phyloP scores from a whole-genome alignment of 225 moss, liverwort and hornwort genomes.

The Asterella californica region DNA sequence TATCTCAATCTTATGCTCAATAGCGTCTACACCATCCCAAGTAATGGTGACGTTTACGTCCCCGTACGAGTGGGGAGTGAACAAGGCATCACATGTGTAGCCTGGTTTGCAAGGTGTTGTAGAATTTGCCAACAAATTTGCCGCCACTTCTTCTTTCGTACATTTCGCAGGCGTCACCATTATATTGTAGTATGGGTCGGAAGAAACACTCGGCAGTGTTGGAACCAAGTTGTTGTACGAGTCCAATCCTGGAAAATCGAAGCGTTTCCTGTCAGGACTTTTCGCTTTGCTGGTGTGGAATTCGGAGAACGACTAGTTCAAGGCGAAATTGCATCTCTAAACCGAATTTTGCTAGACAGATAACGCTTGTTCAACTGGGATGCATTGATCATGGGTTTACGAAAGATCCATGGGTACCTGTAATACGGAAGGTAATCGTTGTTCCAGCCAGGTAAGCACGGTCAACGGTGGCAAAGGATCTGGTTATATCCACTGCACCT shows the following conservation, averaged over 20 bases:
- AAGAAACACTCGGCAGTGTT: slow-evolving; percentile 32
- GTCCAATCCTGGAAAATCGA: slow-evolving; percentile 39
- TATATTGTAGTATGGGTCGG: slow-evolving; percentile 35
- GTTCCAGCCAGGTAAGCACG: slow-evolving; percentile 13
- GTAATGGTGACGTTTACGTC: slow-evolving; percentile 48
- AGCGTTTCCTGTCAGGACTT: neutral
- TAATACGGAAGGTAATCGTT: slow-evolving; percentile 16
- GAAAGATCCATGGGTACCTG: slow-evolving; percentile 7
- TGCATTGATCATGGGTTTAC: neutral
- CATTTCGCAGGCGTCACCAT: neutral
- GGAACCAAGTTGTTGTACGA: slow-evolving; percentile 48
- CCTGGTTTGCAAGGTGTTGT: neutral
- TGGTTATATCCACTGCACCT: slow-evolving; percentile 11
- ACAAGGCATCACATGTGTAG: slow-evolving; percentile 31
- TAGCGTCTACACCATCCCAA: slow-evolving; percentile 39
- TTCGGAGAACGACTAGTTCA: too few relatives aligned
- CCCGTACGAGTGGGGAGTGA: slow-evolving; percentile 34
- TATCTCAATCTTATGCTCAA: slow-evolving; percentile 30
- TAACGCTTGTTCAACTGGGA: neutral
- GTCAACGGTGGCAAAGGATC: slow-evolving; percentile 21
- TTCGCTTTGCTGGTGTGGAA: too few relatives aligned
- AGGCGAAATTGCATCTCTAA: too few relatives aligned
- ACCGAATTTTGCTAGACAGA: neutral
- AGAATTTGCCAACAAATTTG: neutral
- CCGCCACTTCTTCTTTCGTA: neutral